These are phyloP conservation scores for Chrysosporium queenslandicum DNA, from an alignment of 2,329 filamentous ascomycete species.

Conservation along the genomic window DNA sequence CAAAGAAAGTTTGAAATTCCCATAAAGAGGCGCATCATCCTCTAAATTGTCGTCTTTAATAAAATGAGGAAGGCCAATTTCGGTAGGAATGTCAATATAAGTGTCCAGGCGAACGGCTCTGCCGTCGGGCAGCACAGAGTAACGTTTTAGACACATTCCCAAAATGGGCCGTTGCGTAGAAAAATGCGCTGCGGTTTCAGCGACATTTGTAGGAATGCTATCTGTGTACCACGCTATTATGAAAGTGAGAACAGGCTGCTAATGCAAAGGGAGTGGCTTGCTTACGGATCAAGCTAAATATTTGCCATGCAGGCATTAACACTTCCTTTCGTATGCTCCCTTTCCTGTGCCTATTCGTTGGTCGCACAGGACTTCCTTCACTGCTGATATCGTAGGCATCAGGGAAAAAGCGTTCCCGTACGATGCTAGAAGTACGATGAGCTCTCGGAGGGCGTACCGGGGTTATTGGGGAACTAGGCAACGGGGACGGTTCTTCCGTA, in stretches of 20 bases:
- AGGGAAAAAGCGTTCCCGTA: slow-evolving; percentile 37
- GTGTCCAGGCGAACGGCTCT: slow-evolving; percentile 64
- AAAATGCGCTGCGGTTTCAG: slow-evolving; percentile 82
- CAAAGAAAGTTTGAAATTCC: slow-evolving; percentile 86
- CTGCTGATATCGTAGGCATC: slow-evolving; percentile 32
- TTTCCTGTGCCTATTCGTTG: slow-evolving; percentile 10
- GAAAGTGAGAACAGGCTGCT: slow-evolving; percentile 28
- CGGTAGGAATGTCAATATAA: slow-evolving; percentile 81
- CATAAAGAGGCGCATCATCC: slow-evolving; percentile 57
- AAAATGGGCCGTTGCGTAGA: slow-evolving; percentile 71
- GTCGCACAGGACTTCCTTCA: background rate
- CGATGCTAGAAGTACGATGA: slow-evolving; percentile 31
- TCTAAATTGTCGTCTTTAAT: slow-evolving; percentile 67
- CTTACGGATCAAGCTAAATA: slow-evolving; percentile 85
- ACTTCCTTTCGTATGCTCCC: slow-evolving; percentile 59
- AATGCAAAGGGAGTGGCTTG: slow-evolving; percentile 20
- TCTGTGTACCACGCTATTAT: slow-evolving; percentile 73
- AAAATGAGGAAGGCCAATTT: slow-evolving; percentile 75
- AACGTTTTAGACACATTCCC: slow-evolving; percentile 86
- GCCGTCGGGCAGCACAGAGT: slow-evolving; percentile 62
- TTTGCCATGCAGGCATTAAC: slow-evolving; percentile 93
- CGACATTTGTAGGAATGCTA: slow-evolving; percentile 54
- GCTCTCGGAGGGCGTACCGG: slow-evolving; percentile 15
- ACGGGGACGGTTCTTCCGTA: slow-evolving; percentile 9
- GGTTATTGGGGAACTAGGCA: slow-evolving; percentile 19